phyloP scores from a whole-genome alignment of 768 basidiomycete species.

The Pholiota molesta region DNA sequence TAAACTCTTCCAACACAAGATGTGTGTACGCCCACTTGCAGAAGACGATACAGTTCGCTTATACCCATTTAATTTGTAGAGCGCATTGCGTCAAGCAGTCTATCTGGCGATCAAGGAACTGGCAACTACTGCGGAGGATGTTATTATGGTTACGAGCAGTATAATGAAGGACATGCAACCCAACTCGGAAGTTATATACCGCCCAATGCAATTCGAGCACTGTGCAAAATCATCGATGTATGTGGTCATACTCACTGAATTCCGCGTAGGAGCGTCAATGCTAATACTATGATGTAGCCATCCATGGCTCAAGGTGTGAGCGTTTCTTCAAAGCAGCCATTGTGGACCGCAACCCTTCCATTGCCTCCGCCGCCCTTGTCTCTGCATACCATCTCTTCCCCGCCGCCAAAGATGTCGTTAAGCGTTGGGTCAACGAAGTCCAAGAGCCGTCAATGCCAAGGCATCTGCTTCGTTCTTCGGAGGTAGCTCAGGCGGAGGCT shows the following conservation, averaged over 20 bases:
- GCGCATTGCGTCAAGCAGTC: slow-evolving; percentile 94
- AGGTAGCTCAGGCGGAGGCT: slow-evolving; percentile 55
- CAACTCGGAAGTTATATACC: slow-evolving; percentile 97
- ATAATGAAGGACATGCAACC: slow-evolving; percentile 99
- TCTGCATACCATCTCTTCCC: slow-evolving; percentile 98
- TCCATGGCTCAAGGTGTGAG: slow-evolving; percentile 98
- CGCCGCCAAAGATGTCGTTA: slow-evolving; percentile 91
- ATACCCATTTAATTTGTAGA: slow-evolving; percentile 47
- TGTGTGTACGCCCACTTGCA: slow-evolving; percentile 55
- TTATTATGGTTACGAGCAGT: slow-evolving; percentile 98
- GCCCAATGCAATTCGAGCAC: slow-evolving; percentile 94
- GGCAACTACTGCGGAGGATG: slow-evolving; percentile 93
- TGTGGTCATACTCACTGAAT: slow-evolving; percentile 36
- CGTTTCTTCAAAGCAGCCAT: slow-evolving; percentile 99
- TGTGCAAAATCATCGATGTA: slow-evolving; percentile 97
- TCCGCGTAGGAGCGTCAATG: slow-evolving; percentile 1
- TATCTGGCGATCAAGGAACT: slow-evolving; percentile 99
- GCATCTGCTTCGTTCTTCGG: slow-evolving; percentile 71
- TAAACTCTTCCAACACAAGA: slow-evolving; percentile 99
- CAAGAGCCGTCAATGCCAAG: slow-evolving; percentile 96
- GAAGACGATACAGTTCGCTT: not conserved
- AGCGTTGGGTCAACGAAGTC: slow-evolving; percentile 99
- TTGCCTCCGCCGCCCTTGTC: slow-evolving; percentile 94
- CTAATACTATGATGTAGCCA: slow-evolving; percentile 52
- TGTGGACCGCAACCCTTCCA: slow-evolving; percentile 94